Evolutionary conservation across 495 filamentous ascomycete genomes (phyloP).

Genomic region (Trichocladium antarcticum): DNA sequence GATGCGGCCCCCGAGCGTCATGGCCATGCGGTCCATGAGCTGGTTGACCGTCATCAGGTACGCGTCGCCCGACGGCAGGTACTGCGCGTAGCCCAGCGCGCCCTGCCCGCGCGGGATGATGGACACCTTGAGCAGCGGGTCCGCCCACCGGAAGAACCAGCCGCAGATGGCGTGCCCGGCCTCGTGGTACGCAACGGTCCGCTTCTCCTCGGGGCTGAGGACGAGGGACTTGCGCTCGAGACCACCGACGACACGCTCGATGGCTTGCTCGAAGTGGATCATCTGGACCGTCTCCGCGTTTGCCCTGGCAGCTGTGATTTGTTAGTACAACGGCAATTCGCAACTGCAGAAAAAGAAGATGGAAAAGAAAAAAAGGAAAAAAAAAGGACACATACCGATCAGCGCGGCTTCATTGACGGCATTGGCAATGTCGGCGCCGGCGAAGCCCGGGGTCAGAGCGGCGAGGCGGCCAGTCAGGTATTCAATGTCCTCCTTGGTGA

Average conservation of each 20-base stretch:
- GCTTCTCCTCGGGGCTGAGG: slow-evolving; percentile 85
- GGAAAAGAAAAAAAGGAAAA: background rate
- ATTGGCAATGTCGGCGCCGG: slow-evolving; percentile 96
- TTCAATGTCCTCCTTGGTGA: slow-evolving; percentile 79
- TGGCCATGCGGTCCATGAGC: slow-evolving; percentile 99
- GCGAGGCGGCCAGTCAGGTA: slow-evolving; percentile 76
- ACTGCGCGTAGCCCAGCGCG: slow-evolving; percentile 90
- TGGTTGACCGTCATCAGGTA: slow-evolving; percentile 93
- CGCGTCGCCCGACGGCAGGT: slow-evolving; percentile 78
- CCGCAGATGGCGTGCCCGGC: slow-evolving; percentile 97
- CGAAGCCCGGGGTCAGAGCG: slow-evolving; percentile 88
- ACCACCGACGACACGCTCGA: slow-evolving; percentile 92
- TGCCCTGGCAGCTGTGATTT: slow-evolving; percentile 59
- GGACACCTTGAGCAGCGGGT: slow-evolving; percentile 93
- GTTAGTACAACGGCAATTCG: slow-evolving; percentile 23
- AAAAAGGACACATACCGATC: slow-evolving; percentile 57
- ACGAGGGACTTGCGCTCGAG: slow-evolving; percentile 94
- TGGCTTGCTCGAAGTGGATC: slow-evolving; percentile 90
- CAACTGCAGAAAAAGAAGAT: no score
- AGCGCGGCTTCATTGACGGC: slow-evolving; percentile 95
- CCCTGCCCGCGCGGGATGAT: slow-evolving; percentile 95
- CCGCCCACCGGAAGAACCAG: slow-evolving; percentile 94
- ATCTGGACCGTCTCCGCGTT: slow-evolving; percentile 69
- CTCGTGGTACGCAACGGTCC: slow-evolving; percentile 92
- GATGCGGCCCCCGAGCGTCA: slow-evolving; percentile 91